phyloP scores from a whole-genome alignment of 306 rosid genomes.

The Delonix regia region DNA sequence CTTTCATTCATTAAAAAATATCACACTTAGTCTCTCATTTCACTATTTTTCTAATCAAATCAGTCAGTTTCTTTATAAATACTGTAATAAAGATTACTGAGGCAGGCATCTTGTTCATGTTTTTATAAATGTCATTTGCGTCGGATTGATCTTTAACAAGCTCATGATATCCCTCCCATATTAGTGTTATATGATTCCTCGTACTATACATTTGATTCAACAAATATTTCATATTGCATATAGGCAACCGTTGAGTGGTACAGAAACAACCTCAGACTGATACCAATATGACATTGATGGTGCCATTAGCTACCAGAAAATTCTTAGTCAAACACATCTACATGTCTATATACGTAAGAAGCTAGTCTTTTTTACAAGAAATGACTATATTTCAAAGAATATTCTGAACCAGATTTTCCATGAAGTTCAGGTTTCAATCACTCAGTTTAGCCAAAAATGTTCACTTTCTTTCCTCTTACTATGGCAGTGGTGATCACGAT shows the following conservation, averaged over 20 bases:
- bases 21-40: too few relatives aligned
- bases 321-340: neutral
- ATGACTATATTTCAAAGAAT: neutral
- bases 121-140: too few relatives aligned
- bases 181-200: too few relatives aligned
- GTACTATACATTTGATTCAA: neutral
- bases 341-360: neutral
- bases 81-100: too few relatives aligned
- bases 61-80: too few relatives aligned
- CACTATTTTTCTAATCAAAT: too few relatives aligned
- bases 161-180: neutral
- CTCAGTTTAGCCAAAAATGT: neutral
- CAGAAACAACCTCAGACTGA: neutral
- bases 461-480: neutral
- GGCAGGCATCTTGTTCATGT: too few relatives aligned
- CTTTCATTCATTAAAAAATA: too few relatives aligned
- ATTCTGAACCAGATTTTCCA: neutral
- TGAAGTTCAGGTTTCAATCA: neutral
- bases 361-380: neutral
- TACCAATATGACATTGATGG: neutral
- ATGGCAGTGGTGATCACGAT: neutral
- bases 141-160: too few relatives aligned
- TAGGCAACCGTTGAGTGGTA: neutral
- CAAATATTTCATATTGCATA: neutral
- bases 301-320: slow-evolving; percentile 9